Evolutionary conservation across 306 rosid species (phyloP).

Genomic region (Crataegus laevigata): DNA sequence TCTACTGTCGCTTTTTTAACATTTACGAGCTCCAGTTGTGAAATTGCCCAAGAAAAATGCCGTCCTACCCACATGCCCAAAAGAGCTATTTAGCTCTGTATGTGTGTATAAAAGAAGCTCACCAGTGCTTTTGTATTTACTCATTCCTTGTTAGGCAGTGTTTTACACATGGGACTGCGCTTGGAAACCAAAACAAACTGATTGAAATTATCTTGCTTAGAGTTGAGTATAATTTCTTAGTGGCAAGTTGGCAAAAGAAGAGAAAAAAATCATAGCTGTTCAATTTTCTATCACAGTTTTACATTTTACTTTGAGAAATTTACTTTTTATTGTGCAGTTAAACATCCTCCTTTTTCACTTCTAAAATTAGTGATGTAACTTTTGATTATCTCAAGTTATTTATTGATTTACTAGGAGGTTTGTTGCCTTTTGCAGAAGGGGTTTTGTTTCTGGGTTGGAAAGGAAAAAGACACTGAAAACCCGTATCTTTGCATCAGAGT

Average conservation of each 20-base stretch:
- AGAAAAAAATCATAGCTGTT: background rate
- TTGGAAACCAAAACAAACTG: background rate
- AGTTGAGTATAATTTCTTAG: background rate
- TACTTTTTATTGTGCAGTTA: background rate
- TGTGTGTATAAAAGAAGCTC: background rate
- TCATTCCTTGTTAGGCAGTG: background rate
- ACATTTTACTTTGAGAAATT: background rate
- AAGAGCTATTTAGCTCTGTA: background rate
- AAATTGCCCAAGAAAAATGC: background rate
- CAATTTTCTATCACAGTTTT: background rate
- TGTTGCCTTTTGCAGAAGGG: conserved; percentile 10
- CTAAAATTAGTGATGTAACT: background rate
- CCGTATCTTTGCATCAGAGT: conserved; percentile 10
- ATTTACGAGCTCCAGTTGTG: background rate
- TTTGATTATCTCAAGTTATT: background rate
- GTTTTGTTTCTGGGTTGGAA: conserved; percentile 1
- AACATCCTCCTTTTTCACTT: background rate
- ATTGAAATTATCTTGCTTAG: background rate
- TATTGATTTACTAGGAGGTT: background rate
- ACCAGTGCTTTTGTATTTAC: background rate
- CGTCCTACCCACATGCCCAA: background rate
- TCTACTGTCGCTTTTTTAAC: background rate
- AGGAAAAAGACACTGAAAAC: conserved; percentile 7
- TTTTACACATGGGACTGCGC: background rate
- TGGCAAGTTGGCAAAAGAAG: background rate